These are phyloP conservation scores for Globisporangium barbulae DNA, from an alignment of 352 stramenopile species.

Conservation along the genomic window DNA sequence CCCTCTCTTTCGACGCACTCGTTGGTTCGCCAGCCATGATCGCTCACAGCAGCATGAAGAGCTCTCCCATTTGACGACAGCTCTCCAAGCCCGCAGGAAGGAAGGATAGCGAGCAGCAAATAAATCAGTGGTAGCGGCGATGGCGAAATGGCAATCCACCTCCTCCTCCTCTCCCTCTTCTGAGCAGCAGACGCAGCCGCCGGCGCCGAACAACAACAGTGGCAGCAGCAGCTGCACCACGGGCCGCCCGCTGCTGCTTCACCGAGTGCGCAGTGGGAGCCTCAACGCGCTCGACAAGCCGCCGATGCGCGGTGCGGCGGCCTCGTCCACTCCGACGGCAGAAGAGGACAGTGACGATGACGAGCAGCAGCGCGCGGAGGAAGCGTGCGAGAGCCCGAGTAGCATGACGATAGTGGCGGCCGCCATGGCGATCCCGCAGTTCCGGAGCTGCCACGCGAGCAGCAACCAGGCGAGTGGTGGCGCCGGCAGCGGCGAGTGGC, in stretches of 20 bases:
- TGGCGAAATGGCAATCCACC: constrained; percentile 16
- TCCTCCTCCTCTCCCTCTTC: background rate
- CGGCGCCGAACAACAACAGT: background rate
- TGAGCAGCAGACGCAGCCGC: background rate
- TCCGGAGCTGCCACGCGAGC: constrained; percentile 41
- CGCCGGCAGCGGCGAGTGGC: constrained; percentile 20
- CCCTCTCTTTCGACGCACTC: background rate
- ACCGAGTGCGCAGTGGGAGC: constrained; percentile 15
- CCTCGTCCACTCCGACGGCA: background rate
- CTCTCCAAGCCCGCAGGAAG: constrained; percentile 9
- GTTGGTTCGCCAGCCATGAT: background rate
- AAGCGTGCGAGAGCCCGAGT: background rate
- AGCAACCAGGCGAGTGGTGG: constrained; percentile 17
- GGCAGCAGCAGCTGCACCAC: constrained; percentile 1
- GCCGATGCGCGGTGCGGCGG: background rate
- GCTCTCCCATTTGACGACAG: constrained; percentile 12
- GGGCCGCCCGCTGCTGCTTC: constrained; percentile 6
- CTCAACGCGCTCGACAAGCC: constrained; percentile 16
- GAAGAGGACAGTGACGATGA: background rate
- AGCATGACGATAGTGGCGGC: constrained; percentile 10
- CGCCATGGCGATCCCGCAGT: constrained; percentile 36
- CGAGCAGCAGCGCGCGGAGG: background rate
- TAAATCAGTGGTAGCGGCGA: constrained; percentile 4
- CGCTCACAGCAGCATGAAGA: too few species aligned
- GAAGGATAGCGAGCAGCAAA: background rate